A percentile compares a stretch with the other conserved stretches of the same genome.
Conservation (phyloP, 768 basidiomycete species). For the Suillus subluteus region DNA sequence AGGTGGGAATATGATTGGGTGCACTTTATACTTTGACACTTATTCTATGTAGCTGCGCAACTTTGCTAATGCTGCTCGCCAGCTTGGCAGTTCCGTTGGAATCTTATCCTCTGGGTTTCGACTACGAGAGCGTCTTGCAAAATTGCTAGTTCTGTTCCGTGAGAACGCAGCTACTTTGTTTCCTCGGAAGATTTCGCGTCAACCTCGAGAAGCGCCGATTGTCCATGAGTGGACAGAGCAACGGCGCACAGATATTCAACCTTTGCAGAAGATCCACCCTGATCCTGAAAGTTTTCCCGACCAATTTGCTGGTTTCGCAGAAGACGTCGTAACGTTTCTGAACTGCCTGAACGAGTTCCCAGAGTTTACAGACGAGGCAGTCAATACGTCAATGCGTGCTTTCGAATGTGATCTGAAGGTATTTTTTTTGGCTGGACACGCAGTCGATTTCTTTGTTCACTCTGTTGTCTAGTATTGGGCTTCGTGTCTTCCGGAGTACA, state of each 20-base stretch:
- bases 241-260: conserved; percentile 30
- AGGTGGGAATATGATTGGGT: conserved; percentile 32
- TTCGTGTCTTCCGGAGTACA: conserved; percentile 52
- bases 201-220: conserved; percentile 41
- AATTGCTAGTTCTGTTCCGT: conserved; percentile 53
- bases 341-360: conserved; percentile 62
- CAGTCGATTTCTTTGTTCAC: conserved; percentile 7
- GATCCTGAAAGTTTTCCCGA: conserved; percentile 53
- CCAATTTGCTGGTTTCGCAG: conserved; percentile 50
- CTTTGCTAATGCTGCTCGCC: conserved; percentile 60
- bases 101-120: conserved; percentile 57
- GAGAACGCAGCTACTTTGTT: conserved; percentile 59
- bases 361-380: conserved; percentile 56
- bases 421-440: conserved; percentile 15
- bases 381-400: conserved; percentile 52
- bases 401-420: conserved; percentile 57
- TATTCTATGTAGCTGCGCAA: conserved; percentile 44
- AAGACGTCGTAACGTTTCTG: conserved; percentile 54
- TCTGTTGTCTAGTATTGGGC: conserved; percentile 50
- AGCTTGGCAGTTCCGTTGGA: conserved; percentile 58
- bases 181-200: conserved; percentile 48
- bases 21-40: conserved; percentile 13
- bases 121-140: conserved; percentile 52
- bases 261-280: conserved; percentile 40
- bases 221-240: conserved; percentile 39